These are phyloP conservation scores for Alternaria gansuensis DNA, from an alignment of 2,329 filamentous ascomycete species.

Conservation along the genomic window DNA sequence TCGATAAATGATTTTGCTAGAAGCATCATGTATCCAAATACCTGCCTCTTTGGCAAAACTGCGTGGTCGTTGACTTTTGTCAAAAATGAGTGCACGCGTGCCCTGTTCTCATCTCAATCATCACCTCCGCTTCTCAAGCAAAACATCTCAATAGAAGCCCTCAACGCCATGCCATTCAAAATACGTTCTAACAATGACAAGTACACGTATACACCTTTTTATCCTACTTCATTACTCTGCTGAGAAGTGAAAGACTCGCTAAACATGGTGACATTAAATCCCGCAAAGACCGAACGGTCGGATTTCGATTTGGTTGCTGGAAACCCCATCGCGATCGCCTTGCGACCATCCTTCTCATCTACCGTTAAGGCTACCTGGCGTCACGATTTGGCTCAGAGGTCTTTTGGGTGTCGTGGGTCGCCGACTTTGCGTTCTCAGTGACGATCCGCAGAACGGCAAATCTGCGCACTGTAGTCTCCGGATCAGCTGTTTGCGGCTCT, in stretches of 20 bases:
- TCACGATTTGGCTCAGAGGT: too few species aligned
- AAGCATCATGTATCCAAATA: too few species aligned
- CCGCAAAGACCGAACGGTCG: too few species aligned
- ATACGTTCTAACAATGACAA: fast-evolving
- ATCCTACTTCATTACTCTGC: neutral
- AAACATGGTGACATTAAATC: neutral
- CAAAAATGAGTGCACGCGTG: neutral
- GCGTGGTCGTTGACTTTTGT: neutral
- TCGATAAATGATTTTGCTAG: neutral
- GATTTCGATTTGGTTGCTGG: neutral
- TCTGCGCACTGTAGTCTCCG: neutral
- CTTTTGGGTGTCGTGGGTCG: neutral
- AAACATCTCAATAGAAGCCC: neutral
- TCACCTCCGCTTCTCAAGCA: neutral
- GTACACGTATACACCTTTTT: neutral
- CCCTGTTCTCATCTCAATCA: fast-evolving
- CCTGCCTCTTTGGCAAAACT: neutral
- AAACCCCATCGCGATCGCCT: neutral
- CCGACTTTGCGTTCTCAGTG: neutral
- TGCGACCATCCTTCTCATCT: neutral
- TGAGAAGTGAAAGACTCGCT: neutral
- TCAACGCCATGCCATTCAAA: neutral
- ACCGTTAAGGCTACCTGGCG: neutral
- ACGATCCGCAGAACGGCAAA: neutral
- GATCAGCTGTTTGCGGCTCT: neutral